phyloP scores from a whole-genome alignment of 78 protist genomes.

The Dictyostelium citrinum region DNA sequence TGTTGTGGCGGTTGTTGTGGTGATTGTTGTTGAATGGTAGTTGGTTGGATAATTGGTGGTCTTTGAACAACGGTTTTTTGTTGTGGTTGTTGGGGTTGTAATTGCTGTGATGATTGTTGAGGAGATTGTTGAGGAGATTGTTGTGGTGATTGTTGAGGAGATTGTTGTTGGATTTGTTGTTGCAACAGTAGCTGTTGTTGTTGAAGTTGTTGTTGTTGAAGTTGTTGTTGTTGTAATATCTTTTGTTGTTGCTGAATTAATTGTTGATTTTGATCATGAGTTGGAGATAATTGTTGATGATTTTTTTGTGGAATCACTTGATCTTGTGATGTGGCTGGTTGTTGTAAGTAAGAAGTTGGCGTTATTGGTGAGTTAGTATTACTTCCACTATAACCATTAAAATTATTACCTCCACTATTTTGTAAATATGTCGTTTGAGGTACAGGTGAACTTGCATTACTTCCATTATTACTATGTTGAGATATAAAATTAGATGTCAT shows the following conservation, averaged over 20 bases:
- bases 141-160: slow-evolving; percentile 6
- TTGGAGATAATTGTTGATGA: background rate
- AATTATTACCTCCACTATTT: background rate
- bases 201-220: background rate
- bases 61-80: background rate
- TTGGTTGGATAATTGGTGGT: background rate
- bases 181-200: background rate
- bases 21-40: background rate
- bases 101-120: background rate
- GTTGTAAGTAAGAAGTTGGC: background rate
- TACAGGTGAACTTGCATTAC: background rate
- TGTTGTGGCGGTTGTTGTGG: background rate
- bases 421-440: background rate
- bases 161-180: background rate
- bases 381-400: background rate
- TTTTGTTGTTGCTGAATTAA: slow-evolving; percentile 23
- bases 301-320: background rate
- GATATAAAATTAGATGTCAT: background rate
- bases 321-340: background rate
- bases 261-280: background rate
- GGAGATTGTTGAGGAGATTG: slow-evolving; percentile 13
- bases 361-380: background rate
- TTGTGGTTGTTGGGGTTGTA: background rate
- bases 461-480: background rate
- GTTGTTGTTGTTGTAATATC: background rate